These are phyloP conservation scores for Penicillium verhagenii DNA, from an alignment of 495 filamentous ascomycete genomes.

Conservation along the genomic window DNA sequence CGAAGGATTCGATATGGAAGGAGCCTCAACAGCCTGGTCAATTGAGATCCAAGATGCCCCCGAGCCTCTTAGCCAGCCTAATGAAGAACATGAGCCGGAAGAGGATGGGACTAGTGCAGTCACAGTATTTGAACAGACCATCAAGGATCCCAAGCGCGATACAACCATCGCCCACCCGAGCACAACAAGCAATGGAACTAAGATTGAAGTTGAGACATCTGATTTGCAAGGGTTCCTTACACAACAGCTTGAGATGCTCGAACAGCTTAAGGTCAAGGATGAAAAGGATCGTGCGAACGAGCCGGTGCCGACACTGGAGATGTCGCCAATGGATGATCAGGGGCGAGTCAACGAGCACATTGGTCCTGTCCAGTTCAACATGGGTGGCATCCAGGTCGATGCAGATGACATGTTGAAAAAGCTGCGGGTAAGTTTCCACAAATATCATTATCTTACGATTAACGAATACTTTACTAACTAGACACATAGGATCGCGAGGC, in stretches of 20 bases:
- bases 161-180: conserved; percentile 48
- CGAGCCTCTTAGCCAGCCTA: conserved; percentile 30
- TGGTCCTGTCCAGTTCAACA: conserved; percentile 94
- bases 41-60: conserved; percentile 67
- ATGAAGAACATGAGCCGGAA: conserved; percentile 23
- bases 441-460: neutral
- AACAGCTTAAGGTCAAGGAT: conserved; percentile 64
- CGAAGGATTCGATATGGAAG: conserved; percentile 94
- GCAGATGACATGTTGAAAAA: conserved; percentile 92
- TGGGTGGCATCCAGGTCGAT: conserved; percentile 95
- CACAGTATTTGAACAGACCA: conserved; percentile 73
- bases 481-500: conserved; percentile 55
- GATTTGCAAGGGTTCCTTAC: conserved; percentile 79
- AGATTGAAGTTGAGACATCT: conserved; percentile 65
- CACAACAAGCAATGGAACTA: conserved; percentile 43
- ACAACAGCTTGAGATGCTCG: conserved; percentile 69
- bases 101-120: conserved; percentile 59
- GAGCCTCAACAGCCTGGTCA: conserved; percentile 78
- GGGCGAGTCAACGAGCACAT: conserved; percentile 82
- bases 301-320: conserved; percentile 41
- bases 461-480: conserved; percentile 15
- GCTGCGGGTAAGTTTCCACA: conserved; percentile 62
- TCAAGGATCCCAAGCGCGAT: conserved; percentile 67
- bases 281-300: conserved; percentile 50
- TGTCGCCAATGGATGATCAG: conserved; percentile 48